Conservation (phyloP, 352 stramenopile genomes). For the Globisporangium splendens region DNA sequence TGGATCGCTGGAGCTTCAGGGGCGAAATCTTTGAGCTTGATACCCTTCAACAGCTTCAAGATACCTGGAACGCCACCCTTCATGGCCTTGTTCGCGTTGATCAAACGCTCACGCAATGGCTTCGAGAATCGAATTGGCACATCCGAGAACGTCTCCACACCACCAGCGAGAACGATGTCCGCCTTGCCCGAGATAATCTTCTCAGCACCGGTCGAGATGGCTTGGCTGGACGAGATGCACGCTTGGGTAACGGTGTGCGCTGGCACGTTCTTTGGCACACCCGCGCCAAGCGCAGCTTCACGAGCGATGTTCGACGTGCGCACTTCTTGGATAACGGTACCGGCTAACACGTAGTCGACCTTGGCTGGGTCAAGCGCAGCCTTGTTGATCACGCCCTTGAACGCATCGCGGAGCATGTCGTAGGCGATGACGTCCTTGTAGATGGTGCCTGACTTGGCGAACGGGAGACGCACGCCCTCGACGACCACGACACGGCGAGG, state of each 20-base stretch:
- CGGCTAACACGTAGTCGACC: conserved; percentile 96
- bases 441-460: conserved; percentile 92
- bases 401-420: conserved; percentile 95
- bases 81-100: conserved; percentile 90
- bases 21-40: conserved; percentile 89
- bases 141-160: conserved; percentile 97
- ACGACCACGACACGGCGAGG: conserved; percentile 90
- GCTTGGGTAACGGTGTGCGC: conserved; percentile 96
- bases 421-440: conserved; percentile 98
- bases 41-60: conserved; percentile 91
- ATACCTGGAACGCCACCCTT: conserved; percentile 92
- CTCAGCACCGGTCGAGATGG: conserved; percentile 91
- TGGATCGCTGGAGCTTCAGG: conserved; percentile 97
- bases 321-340: conserved; percentile 97
- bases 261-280: conserved; percentile 92
- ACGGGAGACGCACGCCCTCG: conserved; percentile 93
- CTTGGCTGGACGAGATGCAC: conserved; percentile 96
- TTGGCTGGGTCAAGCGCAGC: conserved; percentile 92
- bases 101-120: conserved; percentile 76
- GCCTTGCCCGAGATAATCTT: conserved; percentile 96
- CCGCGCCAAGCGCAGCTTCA: conserved; percentile 94
- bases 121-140: conserved; percentile 96
- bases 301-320: conserved; percentile 98
- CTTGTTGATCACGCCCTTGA: conserved; percentile 95
- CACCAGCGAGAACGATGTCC: conserved; percentile 95